Conservation (phyloP, 2,329 filamentous ascomycete species). For the Phoma sp. region DNA sequence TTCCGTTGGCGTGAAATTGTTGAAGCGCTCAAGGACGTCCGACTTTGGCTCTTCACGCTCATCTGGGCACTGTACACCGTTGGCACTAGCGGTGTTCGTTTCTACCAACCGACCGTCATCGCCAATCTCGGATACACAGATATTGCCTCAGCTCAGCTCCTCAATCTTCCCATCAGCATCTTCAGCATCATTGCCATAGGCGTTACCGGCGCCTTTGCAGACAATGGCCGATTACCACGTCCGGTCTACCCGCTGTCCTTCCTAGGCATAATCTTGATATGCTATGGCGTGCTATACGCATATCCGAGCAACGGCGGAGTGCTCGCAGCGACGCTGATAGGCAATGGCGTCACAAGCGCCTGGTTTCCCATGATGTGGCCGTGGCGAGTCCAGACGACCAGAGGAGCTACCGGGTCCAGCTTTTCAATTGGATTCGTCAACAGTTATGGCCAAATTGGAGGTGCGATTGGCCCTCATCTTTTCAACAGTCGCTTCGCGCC, state of each 20-base stretch:
- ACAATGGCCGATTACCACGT: slow-evolving; percentile 44
- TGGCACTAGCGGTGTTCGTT: slow-evolving; percentile 24
- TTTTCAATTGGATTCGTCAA: slow-evolving; percentile 55
- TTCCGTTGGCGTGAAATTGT: slow-evolving; percentile 59
- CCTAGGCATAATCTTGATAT: slow-evolving; percentile 56
- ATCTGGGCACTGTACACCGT: slow-evolving; percentile 53
- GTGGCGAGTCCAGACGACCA: slow-evolving; percentile 46
- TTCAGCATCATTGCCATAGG: slow-evolving; percentile 56
- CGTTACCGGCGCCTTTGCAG: slow-evolving; percentile 30
- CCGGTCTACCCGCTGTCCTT: slow-evolving; percentile 51
- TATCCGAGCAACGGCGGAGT: slow-evolving; percentile 47
- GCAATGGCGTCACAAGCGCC: slow-evolving; percentile 20
- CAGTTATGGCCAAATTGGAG: slow-evolving; percentile 54
- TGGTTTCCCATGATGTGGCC: slow-evolving; percentile 48
- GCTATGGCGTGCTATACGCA: slow-evolving; percentile 28
- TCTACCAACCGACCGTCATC: slow-evolving; percentile 39
- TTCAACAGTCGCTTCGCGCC: slow-evolving; percentile 53
- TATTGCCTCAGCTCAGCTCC: slow-evolving; percentile 19
- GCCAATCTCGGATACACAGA: slow-evolving; percentile 23
- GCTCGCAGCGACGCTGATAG: slow-evolving; percentile 46
- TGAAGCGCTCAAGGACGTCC: slow-evolving; percentile 56
- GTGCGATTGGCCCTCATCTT: slow-evolving; percentile 54
- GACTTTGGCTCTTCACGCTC: slow-evolving; percentile 56
- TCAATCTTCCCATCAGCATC: slow-evolving; percentile 20
- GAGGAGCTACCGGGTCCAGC: slow-evolving; percentile 49